Evolutionary conservation across 192 early-diverging fungal species (phyloP).

Genomic region (Podila minutissima): DNA sequence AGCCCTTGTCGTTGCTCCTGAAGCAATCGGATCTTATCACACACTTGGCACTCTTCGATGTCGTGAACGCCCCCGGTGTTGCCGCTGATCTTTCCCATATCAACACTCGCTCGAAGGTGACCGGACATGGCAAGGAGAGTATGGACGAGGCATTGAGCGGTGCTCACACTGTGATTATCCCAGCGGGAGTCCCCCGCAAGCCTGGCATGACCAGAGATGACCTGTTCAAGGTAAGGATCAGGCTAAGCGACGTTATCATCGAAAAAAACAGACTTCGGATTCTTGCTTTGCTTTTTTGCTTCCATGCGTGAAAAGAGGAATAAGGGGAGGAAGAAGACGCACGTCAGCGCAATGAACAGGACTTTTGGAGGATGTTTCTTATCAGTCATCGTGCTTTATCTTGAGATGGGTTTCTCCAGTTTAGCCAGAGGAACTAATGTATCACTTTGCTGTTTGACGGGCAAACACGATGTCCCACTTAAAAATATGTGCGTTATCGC

Average conservation of each 20-base stretch:
- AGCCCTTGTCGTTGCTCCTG: constrained; percentile 92
- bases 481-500: too few species aligned
- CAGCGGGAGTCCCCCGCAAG: constrained; percentile 96
- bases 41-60: constrained; percentile 91
- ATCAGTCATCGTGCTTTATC: too few species aligned
- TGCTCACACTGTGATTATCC: constrained; percentile 83
- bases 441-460: too few species aligned
- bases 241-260: background rate
- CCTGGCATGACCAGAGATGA: constrained; percentile 98
- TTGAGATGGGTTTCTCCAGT: too few species aligned
- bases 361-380: too few species aligned
- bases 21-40: constrained; percentile 88
- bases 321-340: too few species aligned
- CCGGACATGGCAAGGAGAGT: constrained; percentile 56
- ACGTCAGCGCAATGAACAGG: too few species aligned
- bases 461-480: too few species aligned
- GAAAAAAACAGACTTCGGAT: too few species aligned
- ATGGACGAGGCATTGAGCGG: constrained; percentile 54
- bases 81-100: constrained; percentile 95
- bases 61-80: constrained; percentile 97
- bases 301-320: background rate
- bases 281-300: constrained; percentile 8
- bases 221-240: constrained; percentile 80
- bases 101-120: constrained; percentile 71
- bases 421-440: too few species aligned